Percentiles rank a stretch among this genome's conserved stretches.
phyloP scores from a whole-genome alignment of 305 asterid genomes.

The Solanum aculeatissimum region DNA sequence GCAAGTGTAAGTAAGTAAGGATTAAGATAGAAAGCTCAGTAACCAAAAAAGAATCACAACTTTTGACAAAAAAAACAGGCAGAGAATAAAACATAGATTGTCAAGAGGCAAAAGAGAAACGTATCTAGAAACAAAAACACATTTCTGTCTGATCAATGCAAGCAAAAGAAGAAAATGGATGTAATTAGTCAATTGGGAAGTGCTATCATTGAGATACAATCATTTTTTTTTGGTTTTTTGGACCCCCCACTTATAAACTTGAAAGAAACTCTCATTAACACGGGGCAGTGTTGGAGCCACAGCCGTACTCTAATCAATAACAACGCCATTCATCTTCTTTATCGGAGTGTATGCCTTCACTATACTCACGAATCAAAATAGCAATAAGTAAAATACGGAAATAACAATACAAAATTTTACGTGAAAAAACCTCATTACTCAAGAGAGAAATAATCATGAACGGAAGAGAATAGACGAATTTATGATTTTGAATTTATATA shows the following conservation, averaged over 20 bases:
- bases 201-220: conserved; percentile 11
- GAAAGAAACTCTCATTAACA: neutral
- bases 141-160: conserved; percentile 7
- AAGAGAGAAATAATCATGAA: no score
- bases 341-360: no score
- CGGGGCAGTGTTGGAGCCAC: conserved; percentile 15
- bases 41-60: conserved; percentile 6
- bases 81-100: neutral
- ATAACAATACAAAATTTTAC: no score
- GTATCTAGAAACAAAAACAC: neutral
- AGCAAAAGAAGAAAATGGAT: neutral
- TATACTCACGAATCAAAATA: no score
- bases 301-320: neutral
- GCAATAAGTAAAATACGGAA: no score
- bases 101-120: neutral
- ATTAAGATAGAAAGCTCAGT: conserved; percentile 8
- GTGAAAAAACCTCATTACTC: no score
- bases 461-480: fast-evolving
- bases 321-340: neutral
- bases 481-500: neutral
- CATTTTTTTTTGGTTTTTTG: neutral
- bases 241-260: conserved; percentile 9
- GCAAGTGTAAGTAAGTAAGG: conserved; percentile 13
- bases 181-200: conserved; percentile 13
- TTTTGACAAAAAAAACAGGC: conserved; percentile 1